Evolutionary conservation across 306 rosid genomes (phyloP).

Genomic region (Quercus gilva): DNA sequence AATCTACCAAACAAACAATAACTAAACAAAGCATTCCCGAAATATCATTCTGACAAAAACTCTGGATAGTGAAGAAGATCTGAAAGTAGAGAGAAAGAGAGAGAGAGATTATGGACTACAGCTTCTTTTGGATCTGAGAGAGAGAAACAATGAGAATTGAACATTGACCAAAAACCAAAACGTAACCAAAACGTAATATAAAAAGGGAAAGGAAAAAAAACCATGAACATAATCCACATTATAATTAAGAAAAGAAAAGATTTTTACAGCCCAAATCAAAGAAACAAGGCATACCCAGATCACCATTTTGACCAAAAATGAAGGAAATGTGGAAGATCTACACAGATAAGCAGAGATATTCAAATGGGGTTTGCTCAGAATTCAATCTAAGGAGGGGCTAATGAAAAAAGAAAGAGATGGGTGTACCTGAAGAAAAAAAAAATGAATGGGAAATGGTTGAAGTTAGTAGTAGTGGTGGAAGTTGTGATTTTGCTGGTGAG

Average conservation of each 20-base stretch:
- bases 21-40: background rate
- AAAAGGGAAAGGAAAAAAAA: background rate
- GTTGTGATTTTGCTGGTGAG: conserved; percentile 40
- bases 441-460: conserved; percentile 34
- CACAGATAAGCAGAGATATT: background rate
- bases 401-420: background rate
- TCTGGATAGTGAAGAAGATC: conserved; percentile 40
- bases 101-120: background rate
- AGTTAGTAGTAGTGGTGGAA: conserved; percentile 39
- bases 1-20: background rate
- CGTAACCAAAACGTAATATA: conserved; percentile 4
- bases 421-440: conserved; percentile 43
- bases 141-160: background rate
- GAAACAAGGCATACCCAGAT: conserved; percentile 36
- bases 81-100: conserved; percentile 20
- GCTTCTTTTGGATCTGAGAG: conserved; percentile 37
- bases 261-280: conserved; percentile 17
- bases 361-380: conserved; percentile 3
- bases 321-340: conserved; percentile 57
- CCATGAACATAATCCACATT: background rate
- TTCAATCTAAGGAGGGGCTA: background rate
- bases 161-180: background rate
- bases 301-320: conserved; percentile 23
- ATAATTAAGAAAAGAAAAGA: background rate
- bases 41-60: background rate